phyloP scores from a whole-genome alignment of 345 rosid genomes.

The Pistacia integerrima region DNA sequence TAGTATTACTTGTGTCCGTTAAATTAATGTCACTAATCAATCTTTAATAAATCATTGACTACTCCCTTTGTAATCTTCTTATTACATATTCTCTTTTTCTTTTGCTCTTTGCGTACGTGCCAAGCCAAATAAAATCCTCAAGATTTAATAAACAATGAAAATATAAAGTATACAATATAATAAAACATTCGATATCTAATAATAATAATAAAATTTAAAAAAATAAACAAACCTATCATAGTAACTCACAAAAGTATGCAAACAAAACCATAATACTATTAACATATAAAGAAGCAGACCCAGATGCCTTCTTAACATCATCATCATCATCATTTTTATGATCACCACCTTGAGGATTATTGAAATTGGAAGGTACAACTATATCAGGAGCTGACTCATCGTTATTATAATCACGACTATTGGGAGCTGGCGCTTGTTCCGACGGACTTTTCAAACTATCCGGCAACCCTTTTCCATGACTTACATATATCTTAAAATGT shows the following conservation, averaged over 20 bases:
- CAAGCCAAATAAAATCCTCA: background rate
- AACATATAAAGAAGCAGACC: constrained; percentile 30
- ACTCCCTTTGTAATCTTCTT: too few relatives aligned
- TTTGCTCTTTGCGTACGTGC: background rate
- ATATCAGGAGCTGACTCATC: constrained; percentile 80
- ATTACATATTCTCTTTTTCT: background rate
- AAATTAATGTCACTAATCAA: too few relatives aligned
- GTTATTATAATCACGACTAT: constrained; percentile 43
- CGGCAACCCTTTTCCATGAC: constrained; percentile 81
- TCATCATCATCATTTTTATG: constrained; percentile 17
- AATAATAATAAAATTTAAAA: background rate
- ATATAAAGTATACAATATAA: background rate
- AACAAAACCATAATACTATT: constrained; percentile 29
- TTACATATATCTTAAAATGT: constrained; percentile 66
- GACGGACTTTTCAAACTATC: constrained; percentile 46
- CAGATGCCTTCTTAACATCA: constrained; percentile 24
- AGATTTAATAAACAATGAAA: too few relatives aligned
- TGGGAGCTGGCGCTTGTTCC: constrained; percentile 63
- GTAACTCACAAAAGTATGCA: constrained; percentile 20
- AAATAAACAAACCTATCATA: background rate
- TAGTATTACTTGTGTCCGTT: too few relatives aligned
- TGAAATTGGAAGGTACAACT: constrained; percentile 62
- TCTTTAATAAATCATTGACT: too few relatives aligned
- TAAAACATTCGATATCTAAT: too few relatives aligned
- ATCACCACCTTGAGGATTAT: constrained; percentile 55